phyloP scores from a whole-genome alignment of 371 early-diverging fungal species.

The Amoeboaphelidium occidentale region DNA sequence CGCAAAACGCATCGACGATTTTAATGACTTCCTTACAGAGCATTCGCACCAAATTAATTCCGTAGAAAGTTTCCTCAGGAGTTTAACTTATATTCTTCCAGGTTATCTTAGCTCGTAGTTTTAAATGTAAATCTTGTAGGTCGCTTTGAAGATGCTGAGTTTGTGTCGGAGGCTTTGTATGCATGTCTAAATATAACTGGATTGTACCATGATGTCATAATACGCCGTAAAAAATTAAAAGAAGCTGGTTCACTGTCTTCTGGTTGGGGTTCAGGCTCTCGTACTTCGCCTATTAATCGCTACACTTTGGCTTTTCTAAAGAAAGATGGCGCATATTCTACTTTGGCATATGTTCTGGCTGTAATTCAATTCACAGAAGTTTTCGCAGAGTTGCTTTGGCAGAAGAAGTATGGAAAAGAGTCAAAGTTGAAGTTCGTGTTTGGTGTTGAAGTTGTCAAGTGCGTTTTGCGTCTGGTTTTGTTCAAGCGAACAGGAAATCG shows the following conservation, averaged over 20 bases:
- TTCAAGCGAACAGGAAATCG: slow-evolving; percentile 29
- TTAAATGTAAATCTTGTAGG: slow-evolving; percentile 20
- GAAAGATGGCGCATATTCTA: slow-evolving; percentile 22
- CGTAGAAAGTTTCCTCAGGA: background rate
- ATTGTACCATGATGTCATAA: slow-evolving; percentile 62
- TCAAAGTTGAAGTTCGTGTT: slow-evolving; percentile 36
- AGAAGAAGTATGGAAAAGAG: slow-evolving; percentile 34
- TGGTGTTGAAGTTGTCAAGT: slow-evolving; percentile 47
- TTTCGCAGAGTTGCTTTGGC: slow-evolving; percentile 56
- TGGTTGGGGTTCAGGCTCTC: background rate
- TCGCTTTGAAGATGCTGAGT: slow-evolving; percentile 72
- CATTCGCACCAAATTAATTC: background rate
- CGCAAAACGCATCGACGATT: too few species aligned
- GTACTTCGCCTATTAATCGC: slow-evolving; percentile 42
- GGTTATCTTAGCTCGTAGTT: background rate
- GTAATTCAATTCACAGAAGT: slow-evolving; percentile 50
- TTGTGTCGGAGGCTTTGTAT: slow-evolving; percentile 72
- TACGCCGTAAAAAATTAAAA: slow-evolving; percentile 29
- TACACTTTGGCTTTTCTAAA: slow-evolving; percentile 38
- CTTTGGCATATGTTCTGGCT: slow-evolving; percentile 32
- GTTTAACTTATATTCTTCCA: background rate
- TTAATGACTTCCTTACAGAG: too few species aligned
- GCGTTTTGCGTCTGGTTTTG: slow-evolving; percentile 22
- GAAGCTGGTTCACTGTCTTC: slow-evolving; percentile 10
- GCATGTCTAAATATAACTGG: slow-evolving; percentile 52